Conservation (phyloP, 805 yeast species). For the Metschnikowia shivogae region DNA sequence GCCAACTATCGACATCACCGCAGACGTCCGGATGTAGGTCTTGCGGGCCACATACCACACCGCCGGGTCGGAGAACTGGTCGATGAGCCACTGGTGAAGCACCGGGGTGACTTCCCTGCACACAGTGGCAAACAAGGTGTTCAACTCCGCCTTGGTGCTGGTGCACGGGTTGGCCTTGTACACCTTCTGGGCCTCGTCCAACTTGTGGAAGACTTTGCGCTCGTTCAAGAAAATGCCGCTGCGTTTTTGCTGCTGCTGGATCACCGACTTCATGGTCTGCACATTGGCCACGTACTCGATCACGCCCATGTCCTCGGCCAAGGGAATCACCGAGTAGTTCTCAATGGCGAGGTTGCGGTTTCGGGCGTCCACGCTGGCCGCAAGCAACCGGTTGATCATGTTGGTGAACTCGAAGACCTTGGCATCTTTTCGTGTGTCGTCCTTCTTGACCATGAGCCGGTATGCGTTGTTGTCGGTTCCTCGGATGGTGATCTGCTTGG, state of each 20-base stretch:
- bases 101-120: conserved; percentile 56
- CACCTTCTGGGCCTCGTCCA: conserved; percentile 30
- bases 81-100: conserved; percentile 81
- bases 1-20: conserved; percentile 98
- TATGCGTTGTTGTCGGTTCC: conserved; percentile 80
- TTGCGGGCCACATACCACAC: conserved; percentile 82
- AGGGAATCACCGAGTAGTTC: conserved; percentile 84
- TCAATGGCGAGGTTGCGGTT: conserved; percentile 66
- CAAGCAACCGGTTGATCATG: conserved; percentile 71
- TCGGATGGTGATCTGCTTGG: conserved; percentile 66
- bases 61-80: conserved; percentile 83
- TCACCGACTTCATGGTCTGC: conserved; percentile 62
- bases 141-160: conserved; percentile 14
- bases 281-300: conserved; percentile 79
- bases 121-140: conserved; percentile 22
- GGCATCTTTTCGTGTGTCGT: conserved; percentile 93
- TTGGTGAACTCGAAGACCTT: conserved; percentile 89
- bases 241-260: conserved; percentile 26
- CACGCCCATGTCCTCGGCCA: conserved; percentile 82
- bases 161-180: conserved; percentile 10
- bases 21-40: conserved; percentile 70
- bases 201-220: conserved; percentile 26
- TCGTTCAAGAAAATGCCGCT: conserved; percentile 21
- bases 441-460: conserved; percentile 77
- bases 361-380: conserved; percentile 64